Base-by-base conservation (phyloP, 1,284 basidiomycete species). In the Fistulina hepatica region DNA sequence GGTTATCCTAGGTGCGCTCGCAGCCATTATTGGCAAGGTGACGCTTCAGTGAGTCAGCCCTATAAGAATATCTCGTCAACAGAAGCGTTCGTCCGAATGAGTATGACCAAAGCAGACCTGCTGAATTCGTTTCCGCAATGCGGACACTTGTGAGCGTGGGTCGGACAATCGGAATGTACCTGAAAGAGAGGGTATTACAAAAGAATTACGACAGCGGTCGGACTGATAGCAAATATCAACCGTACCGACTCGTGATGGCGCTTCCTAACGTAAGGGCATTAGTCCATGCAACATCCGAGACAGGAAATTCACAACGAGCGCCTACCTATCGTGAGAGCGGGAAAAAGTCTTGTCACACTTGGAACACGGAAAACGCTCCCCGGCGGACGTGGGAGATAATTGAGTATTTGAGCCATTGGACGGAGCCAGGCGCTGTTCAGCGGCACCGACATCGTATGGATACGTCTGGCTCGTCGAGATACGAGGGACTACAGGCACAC, bases 171-270 rank as follows among this genome's bases (percentile, higher is more conserved):
- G n/a, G n/a, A n/a, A n/a, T n/a, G n/a, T n/a, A n/a, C n/a, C n/a
- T n/a, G n/a, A n/a, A n/a, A n/a, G n/a, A n/a, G n/a, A n/a, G n/a
- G n/a, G n/a, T n/a, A n/a, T n/a, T n/a, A n/a, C n/a, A n/a, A n/a
- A n/a, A n/a, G n/a, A n/a, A n/a, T n/a, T n/a, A n/a, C n/a, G n/a
- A n/a, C n/a, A n/a, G n/a, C n/a, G n/a, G n/a, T n/a, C n/a, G n/a
- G n/a, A n/a, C n/a, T 57, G 39, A 73, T 63, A 30, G 75, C 73
- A 13, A 65, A 64, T 19, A 70, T 50, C 36, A 71, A 63, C 48
- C 82, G 79, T 49, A 81, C 76, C n/a, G 75, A 80, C 57, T 82
- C 79, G 46, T 73, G 71, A 59, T 85, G 81, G 43, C 81, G 69
- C 58, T 83, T 81, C 47, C 78, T n/a, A n/a, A n/a, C n/a, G n/a